A percentile compares a stretch with the other conserved stretches of the same genome.
Evolutionary conservation across 1,139 yeast genomes (phyloP).

Genomic region (Saccharomyces hybrid): DNA sequence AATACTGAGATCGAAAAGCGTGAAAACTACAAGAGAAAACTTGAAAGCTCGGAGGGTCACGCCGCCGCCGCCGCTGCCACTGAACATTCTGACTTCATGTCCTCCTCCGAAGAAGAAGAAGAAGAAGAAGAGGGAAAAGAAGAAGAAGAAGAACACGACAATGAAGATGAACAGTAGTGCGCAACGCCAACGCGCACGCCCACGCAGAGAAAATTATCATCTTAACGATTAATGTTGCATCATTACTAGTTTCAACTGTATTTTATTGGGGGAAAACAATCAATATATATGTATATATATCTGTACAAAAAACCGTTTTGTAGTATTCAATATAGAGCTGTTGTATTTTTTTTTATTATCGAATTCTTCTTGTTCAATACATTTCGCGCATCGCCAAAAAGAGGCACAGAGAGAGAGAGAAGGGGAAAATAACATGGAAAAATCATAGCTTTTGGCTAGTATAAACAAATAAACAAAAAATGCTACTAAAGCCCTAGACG

Average conservation of each 20-base stretch:
- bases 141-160: background rate
- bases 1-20: conserved; percentile 72
- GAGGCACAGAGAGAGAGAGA: conserved; percentile 1
- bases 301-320: background rate
- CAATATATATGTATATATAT: background rate
- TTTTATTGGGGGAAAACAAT: background rate
- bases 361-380: background rate
- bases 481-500: background rate
- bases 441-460: background rate
- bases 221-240: background rate
- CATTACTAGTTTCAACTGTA: background rate
- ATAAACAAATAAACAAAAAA: background rate
- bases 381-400: background rate
- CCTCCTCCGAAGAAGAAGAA: background rate
- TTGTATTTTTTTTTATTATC: background rate
- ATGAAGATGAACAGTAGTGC: background rate
- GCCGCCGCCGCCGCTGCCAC: background rate
- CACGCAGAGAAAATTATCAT: background rate
- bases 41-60: background rate
- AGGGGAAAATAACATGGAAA: background rate
- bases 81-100: background rate
- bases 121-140: background rate
- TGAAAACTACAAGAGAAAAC: conserved; percentile 10
- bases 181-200: background rate
- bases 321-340: background rate